Evolutionary conservation across 2,329 filamentous ascomycete genomes (phyloP), one percentile per base, ranked within the genome.

Genomic region (Bipolaris bicolor): DNA sequence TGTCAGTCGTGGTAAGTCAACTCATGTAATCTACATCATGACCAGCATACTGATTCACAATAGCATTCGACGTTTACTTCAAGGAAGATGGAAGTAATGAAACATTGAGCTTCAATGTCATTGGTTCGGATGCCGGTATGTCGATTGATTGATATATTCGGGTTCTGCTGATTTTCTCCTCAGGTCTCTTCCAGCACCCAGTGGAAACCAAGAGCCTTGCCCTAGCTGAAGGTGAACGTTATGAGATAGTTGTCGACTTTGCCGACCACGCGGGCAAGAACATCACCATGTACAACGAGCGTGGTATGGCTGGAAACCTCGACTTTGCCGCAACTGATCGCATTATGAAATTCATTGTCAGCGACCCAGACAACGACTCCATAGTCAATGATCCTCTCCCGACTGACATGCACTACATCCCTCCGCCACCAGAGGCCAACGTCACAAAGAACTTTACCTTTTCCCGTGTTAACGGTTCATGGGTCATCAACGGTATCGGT

Each of bases 191-290:
- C 11, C 72, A 73, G 3, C 62, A 73, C 15, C 82, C 84, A 0
- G 79, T 83, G 1, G 62, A 67, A 4, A 73, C 77, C 2, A 74
- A 74, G 16, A 69, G 74, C n/a, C 63, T 85, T 3, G 75, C 77
- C 33, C 73, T 86, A 36, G 75, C 82, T 6, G 84, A 84, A 75
- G 84, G 82, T 5, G 84, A 87, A 66, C 79, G 85, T 3, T 87
- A 83, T 62, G 85, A 87, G 62, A 74, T 86, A 20, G 76, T 87
- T 16, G 72, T 87, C 52, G 84, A 87, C 71, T 87, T 87, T 63
- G 69, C 79, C 13, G 56, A 66, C 2, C 82, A 77, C 59, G 75
- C 75, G 1, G 82, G 82, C 39, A 75, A 84, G 66, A 83, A 82
- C 58, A 69, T 86, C 58, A 79, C 76, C 5, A 62, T 82, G 41